phyloP scores from a whole-genome alignment of 176 grass and related monocot species.

The Avena sativa region DNA sequence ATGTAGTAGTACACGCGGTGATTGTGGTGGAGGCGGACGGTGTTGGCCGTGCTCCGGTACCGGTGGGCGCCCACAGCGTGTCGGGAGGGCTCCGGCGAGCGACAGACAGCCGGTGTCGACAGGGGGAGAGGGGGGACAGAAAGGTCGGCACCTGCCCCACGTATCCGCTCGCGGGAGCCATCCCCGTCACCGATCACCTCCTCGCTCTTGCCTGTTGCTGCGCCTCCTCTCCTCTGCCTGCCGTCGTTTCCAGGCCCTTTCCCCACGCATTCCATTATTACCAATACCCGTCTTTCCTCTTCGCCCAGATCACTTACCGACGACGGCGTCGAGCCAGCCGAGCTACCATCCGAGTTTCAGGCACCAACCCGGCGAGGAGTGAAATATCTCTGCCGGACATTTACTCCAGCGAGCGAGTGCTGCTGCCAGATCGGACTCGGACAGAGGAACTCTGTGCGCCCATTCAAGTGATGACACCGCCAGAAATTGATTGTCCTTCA shows the following conservation, averaged over 20 bases:
- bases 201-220: too few species aligned
- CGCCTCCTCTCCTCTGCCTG: too few species aligned
- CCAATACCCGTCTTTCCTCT: neutral
- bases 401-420: neutral
- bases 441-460: conserved; percentile 40
- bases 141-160: conserved; percentile 34
- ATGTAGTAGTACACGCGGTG: neutral
- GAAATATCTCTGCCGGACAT: neutral
- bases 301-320: neutral
- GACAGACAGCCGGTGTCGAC: conserved; percentile 40
- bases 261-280: conserved; percentile 5
- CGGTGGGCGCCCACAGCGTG: conserved; percentile 32
- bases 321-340: neutral
- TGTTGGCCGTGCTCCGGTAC: neutral
- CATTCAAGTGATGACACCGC: conserved; percentile 37
- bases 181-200: conserved; percentile 30
- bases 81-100: conserved; percentile 37
- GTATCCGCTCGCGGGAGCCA: conserved; percentile 9
- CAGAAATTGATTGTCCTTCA: conserved; percentile 38
- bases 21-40: too few species aligned
- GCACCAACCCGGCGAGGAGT: too few species aligned
- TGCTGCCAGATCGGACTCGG: conserved; percentile 37
- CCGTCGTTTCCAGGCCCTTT: neutral
- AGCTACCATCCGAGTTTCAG: too few species aligned
- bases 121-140: conserved; percentile 40